Evolutionary conservation across 2,329 filamentous ascomycete species (phyloP).

Genomic region (Ceratocystis harringtonii): DNA sequence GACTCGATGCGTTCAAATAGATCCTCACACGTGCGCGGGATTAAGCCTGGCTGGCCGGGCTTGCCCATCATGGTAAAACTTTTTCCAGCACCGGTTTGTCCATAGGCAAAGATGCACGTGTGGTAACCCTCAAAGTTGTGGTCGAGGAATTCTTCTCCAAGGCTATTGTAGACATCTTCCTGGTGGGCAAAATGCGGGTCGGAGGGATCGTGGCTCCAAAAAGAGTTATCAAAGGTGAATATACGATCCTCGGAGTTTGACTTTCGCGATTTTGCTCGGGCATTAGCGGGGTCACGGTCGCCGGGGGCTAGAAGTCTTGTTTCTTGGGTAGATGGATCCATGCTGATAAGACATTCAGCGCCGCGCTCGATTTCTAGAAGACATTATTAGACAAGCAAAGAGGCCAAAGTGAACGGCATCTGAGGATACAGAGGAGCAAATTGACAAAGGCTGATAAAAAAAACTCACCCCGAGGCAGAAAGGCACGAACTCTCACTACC

Average conservation of each 20-base stretch:
- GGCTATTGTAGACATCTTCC: constrained; percentile 81
- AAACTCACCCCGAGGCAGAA: constrained; percentile 56
- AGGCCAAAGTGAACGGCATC: neutral
- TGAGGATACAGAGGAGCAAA: neutral
- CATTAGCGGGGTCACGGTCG: constrained; percentile 36
- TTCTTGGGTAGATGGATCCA: constrained; percentile 75
- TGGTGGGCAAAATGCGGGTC: constrained; percentile 84
- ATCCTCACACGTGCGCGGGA: constrained; percentile 89
- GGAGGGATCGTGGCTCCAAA: constrained; percentile 76
- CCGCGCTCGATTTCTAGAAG: constrained; percentile 60
- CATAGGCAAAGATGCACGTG: constrained; percentile 97
- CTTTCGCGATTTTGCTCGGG: constrained; percentile 44
- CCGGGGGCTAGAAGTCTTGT: constrained; percentile 65
- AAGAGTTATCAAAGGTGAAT: constrained; percentile 95
- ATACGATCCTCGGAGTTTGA: constrained; percentile 73
- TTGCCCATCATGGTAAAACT: constrained; percentile 97
- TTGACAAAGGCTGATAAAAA: neutral
- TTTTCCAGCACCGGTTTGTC: constrained; percentile 93
- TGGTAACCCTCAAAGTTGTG: constrained; percentile 99
- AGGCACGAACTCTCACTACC: constrained; percentile 65
- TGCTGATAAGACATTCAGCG: constrained; percentile 73
- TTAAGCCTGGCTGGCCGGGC: constrained; percentile 71
- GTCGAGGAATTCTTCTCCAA: constrained; percentile 93
- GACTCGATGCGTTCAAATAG: constrained; percentile 85
- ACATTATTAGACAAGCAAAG: neutral